Percentiles rank a stretch among this genome's conserved stretches.
Conservation (phyloP, 108 stramenopile genomes). For the Phaeodactylum tricornutum region DNA sequence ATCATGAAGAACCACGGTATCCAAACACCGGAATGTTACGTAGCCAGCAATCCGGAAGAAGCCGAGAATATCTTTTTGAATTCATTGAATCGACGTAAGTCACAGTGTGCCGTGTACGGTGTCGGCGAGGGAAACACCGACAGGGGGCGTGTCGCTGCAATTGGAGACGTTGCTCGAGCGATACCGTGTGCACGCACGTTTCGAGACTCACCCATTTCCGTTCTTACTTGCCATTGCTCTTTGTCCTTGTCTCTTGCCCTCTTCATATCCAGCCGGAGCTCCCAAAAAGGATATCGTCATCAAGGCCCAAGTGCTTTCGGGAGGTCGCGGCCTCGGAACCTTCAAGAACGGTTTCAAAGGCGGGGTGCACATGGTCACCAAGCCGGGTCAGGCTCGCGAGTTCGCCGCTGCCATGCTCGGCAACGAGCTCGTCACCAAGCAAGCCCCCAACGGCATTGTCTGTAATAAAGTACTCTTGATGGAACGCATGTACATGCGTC, state of each 20-base stretch:
- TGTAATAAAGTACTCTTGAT: conserved; percentile 63
- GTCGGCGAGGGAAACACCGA: too few species aligned
- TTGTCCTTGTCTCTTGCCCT: background rate
- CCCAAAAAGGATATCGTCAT: conserved; percentile 40
- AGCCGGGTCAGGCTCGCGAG: conserved; percentile 23
- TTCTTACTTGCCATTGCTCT: background rate
- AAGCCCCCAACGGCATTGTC: conserved; percentile 68
- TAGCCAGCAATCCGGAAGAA: conserved; percentile 63
- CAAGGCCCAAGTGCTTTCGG: conserved; percentile 64
- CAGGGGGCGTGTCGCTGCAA: too few species aligned
- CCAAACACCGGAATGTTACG: conserved; percentile 39
- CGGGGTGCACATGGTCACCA: conserved; percentile 56
- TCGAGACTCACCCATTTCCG: too few species aligned
- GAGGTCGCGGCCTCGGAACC: conserved; percentile 53
- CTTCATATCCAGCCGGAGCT: conserved; percentile 12
- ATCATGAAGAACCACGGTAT: conserved; percentile 61
- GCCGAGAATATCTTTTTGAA: conserved; percentile 53
- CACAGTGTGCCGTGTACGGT: too few species aligned
- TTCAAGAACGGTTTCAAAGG: conserved; percentile 67
- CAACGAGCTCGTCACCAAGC: conserved; percentile 60
- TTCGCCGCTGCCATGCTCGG: conserved; percentile 51
- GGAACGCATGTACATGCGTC: conserved; percentile 64
- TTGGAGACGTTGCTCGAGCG: too few species aligned
- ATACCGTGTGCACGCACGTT: too few species aligned
- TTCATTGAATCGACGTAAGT: conserved; percentile 49